Percentiles rank a stretch among this genome's conserved stretches.
These are phyloP conservation scores for Colletotrichum neosansevieriae DNA, from an alignment of 2,329 filamentous ascomycete species.

Conservation along the genomic window DNA sequence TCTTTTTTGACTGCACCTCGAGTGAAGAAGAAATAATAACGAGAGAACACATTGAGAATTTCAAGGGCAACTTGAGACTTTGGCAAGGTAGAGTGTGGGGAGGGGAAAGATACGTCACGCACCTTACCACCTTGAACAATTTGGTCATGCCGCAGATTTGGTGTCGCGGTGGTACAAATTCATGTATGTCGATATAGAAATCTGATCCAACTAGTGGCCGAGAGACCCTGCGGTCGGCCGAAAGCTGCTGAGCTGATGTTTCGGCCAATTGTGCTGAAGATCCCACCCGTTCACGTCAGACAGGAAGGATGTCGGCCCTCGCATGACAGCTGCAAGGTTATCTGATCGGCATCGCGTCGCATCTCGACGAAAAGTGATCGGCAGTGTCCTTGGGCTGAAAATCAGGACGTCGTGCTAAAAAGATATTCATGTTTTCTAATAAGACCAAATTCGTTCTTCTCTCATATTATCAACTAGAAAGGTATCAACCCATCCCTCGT, in stretches of 20 bases:
- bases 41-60: not conserved
- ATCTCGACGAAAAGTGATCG: slow-evolving; percentile 25
- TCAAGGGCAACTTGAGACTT: not conserved
- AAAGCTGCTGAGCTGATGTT: slow-evolving; percentile 12
- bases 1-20: not conserved
- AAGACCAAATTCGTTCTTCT: slow-evolving; percentile 34
- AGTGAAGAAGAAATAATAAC: not conserved
- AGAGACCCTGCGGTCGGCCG: slow-evolving; percentile 12
- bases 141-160: slow-evolving; percentile 11
- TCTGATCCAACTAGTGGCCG: slow-evolving; percentile 3
- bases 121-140: not conserved
- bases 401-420: not conserved
- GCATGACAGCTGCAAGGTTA: slow-evolving; percentile 38
- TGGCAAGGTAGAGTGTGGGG: not conserved
- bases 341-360: slow-evolving; percentile 26
- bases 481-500: slow-evolving; percentile 38
- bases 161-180: not conserved
- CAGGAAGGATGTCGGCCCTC: slow-evolving; percentile 24
- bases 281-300: slow-evolving; percentile 26
- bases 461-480: slow-evolving; percentile 40
- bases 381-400: slow-evolving; percentile 17
- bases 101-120: not conserved
- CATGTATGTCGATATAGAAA: slow-evolving; percentile 3
- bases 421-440: slow-evolving; percentile 3
- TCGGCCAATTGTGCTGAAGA: slow-evolving; percentile 15